phyloP scores from a whole-genome alignment of 495 filamentous ascomycete species.

The Penicillium argentinense region DNA sequence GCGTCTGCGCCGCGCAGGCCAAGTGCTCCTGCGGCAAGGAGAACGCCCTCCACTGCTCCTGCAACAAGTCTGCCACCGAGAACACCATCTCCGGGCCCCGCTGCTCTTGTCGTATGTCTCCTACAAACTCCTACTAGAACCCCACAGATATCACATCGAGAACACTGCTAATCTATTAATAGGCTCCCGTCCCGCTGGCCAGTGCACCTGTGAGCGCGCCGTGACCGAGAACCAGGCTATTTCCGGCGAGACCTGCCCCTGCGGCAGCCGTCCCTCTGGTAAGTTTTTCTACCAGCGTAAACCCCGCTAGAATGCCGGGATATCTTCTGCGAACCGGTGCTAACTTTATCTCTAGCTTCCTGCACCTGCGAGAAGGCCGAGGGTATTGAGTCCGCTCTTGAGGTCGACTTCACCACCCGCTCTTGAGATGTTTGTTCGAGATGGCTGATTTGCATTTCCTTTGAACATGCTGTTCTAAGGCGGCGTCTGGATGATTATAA shows the following conservation, averaged over 20 bases:
- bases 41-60: slow-evolving; percentile 80
- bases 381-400: slow-evolving; percentile 49
- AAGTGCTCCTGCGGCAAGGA: slow-evolving; percentile 88
- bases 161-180: slow-evolving; percentile 8
- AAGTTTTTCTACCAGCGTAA: slow-evolving; percentile 40
- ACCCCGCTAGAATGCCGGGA: not conserved
- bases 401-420: slow-evolving; percentile 78
- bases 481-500: too few relatives aligned
- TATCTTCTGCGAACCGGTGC: not conserved
- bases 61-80: slow-evolving; percentile 74
- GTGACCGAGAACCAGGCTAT: slow-evolving; percentile 66
- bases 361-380: slow-evolving; percentile 81
- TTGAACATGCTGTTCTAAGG: too few relatives aligned
- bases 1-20: slow-evolving; percentile 63
- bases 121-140: slow-evolving; percentile 17
- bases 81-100: slow-evolving; percentile 70
- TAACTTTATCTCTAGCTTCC: slow-evolving; percentile 49
- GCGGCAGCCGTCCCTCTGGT: slow-evolving; percentile 72
- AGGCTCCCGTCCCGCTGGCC: slow-evolving; percentile 70
- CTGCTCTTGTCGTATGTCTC: slow-evolving; percentile 76
- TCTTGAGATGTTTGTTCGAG: slow-evolving; percentile 13
- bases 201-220: slow-evolving; percentile 81
- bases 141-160: not conserved
- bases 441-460: slow-evolving; percentile 12
- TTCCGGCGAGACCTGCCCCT: slow-evolving; percentile 64